A percentile compares a stretch with the other conserved stretches of the same genome.
Conservation (phyloP, 331 rosid genomes). For the Arachis monticola region DNA sequence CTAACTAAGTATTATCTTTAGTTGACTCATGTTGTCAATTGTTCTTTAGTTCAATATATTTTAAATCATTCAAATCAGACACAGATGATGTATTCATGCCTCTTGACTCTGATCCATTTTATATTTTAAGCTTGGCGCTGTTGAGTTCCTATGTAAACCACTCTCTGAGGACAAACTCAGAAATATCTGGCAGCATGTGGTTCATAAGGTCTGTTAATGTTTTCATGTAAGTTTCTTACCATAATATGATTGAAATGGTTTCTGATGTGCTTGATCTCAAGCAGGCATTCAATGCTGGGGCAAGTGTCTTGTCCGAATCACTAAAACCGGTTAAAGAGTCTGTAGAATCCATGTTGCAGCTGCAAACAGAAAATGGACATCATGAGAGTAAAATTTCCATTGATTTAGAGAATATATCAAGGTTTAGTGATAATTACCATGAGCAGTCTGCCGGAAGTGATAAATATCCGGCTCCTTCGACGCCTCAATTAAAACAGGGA, state of each 20-base stretch:
- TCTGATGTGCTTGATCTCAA: slow-evolving; percentile 50
- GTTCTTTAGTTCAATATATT: slow-evolving; percentile 3
- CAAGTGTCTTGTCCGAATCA: slow-evolving; percentile 51
- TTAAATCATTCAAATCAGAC: background rate
- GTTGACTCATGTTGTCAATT: background rate
- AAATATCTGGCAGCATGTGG: slow-evolving; percentile 99
- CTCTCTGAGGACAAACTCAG: slow-evolving; percentile 88
- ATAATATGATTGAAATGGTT: slow-evolving; percentile 22
- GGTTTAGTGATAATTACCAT: slow-evolving; percentile 48
- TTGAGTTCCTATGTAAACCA: slow-evolving; percentile 87
- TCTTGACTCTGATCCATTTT: slow-evolving; percentile 34
- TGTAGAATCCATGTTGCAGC: slow-evolving; percentile 57
- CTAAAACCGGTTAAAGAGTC: slow-evolving; percentile 74
- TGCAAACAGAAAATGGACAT: slow-evolving; percentile 50
- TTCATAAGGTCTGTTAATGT: slow-evolving; percentile 81
- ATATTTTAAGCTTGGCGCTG: slow-evolving; percentile 85
- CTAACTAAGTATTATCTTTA: background rate
- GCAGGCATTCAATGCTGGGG: slow-evolving; percentile 92
- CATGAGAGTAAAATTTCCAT: slow-evolving; percentile 36
- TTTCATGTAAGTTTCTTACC: slow-evolving; percentile 21
- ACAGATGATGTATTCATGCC: background rate
- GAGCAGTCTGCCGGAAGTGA: slow-evolving; percentile 70
- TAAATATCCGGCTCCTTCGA: slow-evolving; percentile 97
- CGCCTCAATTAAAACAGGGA: slow-evolving; percentile 87
- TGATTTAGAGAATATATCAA: slow-evolving; percentile 48